These are phyloP conservation scores for Gossypium ekmanianum DNA, from an alignment of 345 rosid genomes.

Conservation along the genomic window DNA sequence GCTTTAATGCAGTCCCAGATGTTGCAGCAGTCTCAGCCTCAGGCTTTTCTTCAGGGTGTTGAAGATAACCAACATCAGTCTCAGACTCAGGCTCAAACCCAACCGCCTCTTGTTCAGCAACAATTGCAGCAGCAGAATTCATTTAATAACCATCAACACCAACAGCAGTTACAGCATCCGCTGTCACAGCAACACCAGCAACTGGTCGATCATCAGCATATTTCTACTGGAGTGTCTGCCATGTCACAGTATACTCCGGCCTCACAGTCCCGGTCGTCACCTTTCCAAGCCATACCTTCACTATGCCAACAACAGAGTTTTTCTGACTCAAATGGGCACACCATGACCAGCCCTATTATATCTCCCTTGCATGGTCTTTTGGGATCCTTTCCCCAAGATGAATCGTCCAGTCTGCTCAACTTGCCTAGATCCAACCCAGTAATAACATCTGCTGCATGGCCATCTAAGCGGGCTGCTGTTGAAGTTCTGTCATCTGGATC, in stretches of 20 bases:
- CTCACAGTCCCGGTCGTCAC: constrained; percentile 57
- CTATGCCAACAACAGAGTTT: constrained; percentile 73
- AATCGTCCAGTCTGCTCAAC: constrained; percentile 57
- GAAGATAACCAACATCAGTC: constrained; percentile 52
- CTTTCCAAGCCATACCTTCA: constrained; percentile 51
- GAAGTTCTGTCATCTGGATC: constrained; percentile 55
- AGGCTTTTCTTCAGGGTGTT: constrained; percentile 41
- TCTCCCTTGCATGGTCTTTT: constrained; percentile 77
- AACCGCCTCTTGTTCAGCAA: constrained; percentile 44
- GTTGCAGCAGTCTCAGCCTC: constrained; percentile 48
- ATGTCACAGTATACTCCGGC: constrained; percentile 54
- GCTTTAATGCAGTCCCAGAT: constrained; percentile 58
- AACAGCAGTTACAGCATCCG: constrained; percentile 33
- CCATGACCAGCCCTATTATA: constrained; percentile 38
- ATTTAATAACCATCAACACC: constrained; percentile 33
- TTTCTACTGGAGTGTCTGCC: constrained; percentile 41
- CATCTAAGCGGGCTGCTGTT: constrained; percentile 78
- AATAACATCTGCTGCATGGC: constrained; percentile 66
- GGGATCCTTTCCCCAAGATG: constrained; percentile 69
- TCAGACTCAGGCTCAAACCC: constrained; percentile 30
- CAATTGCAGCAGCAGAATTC: constrained; percentile 53
- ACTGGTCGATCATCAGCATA: constrained; percentile 58
- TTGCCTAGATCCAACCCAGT: constrained; percentile 54
- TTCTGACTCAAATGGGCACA: constrained; percentile 70
- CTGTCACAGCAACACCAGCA: constrained; percentile 43